These are phyloP conservation scores for Phytopythium mirpurense DNA, from an alignment of 352 stramenopile species.

Conservation along the genomic window DNA sequence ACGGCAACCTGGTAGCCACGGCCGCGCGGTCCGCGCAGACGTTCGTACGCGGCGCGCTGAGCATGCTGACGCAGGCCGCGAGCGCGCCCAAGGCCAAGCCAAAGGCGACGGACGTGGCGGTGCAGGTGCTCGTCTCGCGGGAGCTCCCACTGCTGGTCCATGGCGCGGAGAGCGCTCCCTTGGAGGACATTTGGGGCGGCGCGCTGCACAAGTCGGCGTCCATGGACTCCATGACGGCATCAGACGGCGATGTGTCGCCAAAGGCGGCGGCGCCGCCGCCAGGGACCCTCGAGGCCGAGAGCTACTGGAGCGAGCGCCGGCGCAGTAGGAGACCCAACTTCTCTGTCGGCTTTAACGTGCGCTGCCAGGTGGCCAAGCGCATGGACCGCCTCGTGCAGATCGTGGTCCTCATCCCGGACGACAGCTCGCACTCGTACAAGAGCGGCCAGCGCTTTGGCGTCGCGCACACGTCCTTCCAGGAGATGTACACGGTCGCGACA, in stretches of 20 bases:
- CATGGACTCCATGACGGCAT: background rate
- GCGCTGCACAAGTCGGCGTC: slow-evolving; percentile 6
- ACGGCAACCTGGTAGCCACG: slow-evolving; percentile 44
- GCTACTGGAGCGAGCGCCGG: slow-evolving; percentile 64
- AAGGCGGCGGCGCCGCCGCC: slow-evolving; percentile 1
- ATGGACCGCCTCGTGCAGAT: slow-evolving; percentile 71
- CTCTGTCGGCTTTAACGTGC: slow-evolving; percentile 57
- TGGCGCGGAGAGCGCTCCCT: background rate
- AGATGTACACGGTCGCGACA: slow-evolving; percentile 62
- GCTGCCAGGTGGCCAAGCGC: slow-evolving; percentile 35
- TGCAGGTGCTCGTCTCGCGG: slow-evolving; percentile 54
- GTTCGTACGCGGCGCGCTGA: slow-evolving; percentile 67
- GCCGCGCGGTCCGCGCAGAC: slow-evolving; percentile 59
- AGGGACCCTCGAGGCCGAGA: slow-evolving; percentile 42
- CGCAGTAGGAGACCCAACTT: slow-evolving; percentile 63
- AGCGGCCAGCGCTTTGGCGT: slow-evolving; percentile 68
- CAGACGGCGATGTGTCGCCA: slow-evolving; percentile 1
- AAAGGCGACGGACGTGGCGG: slow-evolving; percentile 56
- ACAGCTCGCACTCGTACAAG: slow-evolving; percentile 52
- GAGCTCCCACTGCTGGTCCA: slow-evolving; percentile 36
- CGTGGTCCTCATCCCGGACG: slow-evolving; percentile 75
- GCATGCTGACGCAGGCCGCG: slow-evolving; percentile 48
- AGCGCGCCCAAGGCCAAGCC: slow-evolving; percentile 28
- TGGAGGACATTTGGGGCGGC: slow-evolving; percentile 3
- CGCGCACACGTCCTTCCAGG: slow-evolving; percentile 71